These are phyloP conservation scores for Avena insularis DNA, from an alignment of 176 grass and related monocot genomes.

Conservation along the genomic window DNA sequence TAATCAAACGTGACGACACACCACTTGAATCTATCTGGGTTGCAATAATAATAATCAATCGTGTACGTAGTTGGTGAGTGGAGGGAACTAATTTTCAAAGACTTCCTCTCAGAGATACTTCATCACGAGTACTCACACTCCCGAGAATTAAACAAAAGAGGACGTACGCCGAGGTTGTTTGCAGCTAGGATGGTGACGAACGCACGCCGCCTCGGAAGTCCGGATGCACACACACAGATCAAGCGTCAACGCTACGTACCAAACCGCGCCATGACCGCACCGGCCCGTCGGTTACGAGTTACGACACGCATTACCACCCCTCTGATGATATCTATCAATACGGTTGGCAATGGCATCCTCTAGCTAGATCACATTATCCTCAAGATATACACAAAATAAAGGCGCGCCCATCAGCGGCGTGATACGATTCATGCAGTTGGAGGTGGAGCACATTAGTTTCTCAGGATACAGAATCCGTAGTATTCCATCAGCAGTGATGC, in stretches of 20 bases:
- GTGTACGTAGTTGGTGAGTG: not conserved
- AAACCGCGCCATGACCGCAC: not conserved
- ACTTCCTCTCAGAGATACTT: not conserved
- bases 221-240: not conserved
- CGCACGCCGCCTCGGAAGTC: not conserved
- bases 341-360: not conserved
- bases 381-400: not conserved
- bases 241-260: constrained; percentile 1
- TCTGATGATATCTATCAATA: not conserved
- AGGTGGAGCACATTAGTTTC: not conserved
- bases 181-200: not conserved
- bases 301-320: not conserved
- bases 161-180: not conserved
- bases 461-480: not conserved
- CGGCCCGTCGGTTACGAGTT: not conserved
- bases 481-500: not conserved
- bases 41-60: not conserved
- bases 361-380: constrained; percentile 8
- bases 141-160: not conserved
- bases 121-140: not conserved
- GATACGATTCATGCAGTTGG: too few species aligned
- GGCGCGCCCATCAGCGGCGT: not conserved
- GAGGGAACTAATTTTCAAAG: constrained; percentile 5
- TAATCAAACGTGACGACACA: not conserved
- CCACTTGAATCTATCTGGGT: not conserved